Base-by-base conservation (phyloP, 1,284 basidiomycete genomes). In the Ganoderma sinense region DNA sequence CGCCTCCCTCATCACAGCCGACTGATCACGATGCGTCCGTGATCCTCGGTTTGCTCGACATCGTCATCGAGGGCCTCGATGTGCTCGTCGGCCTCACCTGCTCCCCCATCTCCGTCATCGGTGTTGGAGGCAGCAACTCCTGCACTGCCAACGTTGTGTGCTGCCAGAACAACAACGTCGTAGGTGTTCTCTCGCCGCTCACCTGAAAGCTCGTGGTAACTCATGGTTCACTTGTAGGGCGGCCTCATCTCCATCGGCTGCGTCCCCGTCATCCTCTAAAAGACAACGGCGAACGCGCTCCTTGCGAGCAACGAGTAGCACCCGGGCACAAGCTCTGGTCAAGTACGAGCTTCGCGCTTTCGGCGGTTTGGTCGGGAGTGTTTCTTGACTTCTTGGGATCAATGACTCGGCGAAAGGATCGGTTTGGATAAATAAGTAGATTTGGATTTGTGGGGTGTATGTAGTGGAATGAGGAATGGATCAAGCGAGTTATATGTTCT, bases 81-180 rank as follows among this genome's bases (percentile, higher is more conserved):
- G 71, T 48, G 2, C 70, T 75, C 5, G 62, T 77, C 33, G 75
- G 75, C 26, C 58, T 77, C 31, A 61, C 67, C 43, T 77, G 75
- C 71, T 74, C 73, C 20, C 74, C 75, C 3, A 70, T 77, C 66
- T 67, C 39, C 29, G 71, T 74, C 36, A 64, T 75, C 64, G 73
- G 71, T 7, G 68, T 74, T 6, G 75, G 74, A 40, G 23, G 39
- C 13, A 68, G 73, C 66, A 55, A 20, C 56, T 63, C 66, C 20
- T 75, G 75, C 71, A 36, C 43, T 10, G 61, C 71, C n/a, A 72
- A 68, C 60, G 68, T 69, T 26, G 75, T 76, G 16, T 76, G 75
- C 71, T 76, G 75, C 71, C 64, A 74, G 66, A 73, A 78, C 70
- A 78, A 78, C 71, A 72, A 55, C 65, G 45, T 74, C 18, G 70